A percentile compares a stretch with the other conserved stretches of the same genome.
phyloP scores from a whole-genome alignment of 2,329 filamentous ascomycete species.

The Verticillium longisporum region DNA sequence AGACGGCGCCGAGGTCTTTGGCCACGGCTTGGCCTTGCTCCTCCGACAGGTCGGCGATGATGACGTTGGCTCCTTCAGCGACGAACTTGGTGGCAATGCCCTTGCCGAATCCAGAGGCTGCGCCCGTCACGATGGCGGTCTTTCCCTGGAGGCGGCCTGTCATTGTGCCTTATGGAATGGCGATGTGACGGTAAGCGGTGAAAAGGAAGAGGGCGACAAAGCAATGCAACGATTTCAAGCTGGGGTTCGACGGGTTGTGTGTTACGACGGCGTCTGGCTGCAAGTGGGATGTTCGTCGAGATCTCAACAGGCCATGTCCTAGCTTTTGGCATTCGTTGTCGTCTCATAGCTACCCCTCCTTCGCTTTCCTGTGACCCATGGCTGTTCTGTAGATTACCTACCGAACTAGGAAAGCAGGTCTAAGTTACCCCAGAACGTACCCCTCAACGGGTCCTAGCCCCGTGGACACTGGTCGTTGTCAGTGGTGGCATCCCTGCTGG shows the following conservation, averaged over 20 bases:
- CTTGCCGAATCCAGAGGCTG: slow-evolving; percentile 56
- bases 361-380: neutral
- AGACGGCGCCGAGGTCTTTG: slow-evolving; percentile 33
- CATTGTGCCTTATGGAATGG: slow-evolving; percentile 9
- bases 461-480: neutral
- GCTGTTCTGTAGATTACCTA: neutral
- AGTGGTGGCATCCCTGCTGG: neutral
- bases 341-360: neutral
- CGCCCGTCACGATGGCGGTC: slow-evolving; percentile 41
- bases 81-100: slow-evolving; percentile 54
- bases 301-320: neutral
- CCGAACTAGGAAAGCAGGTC: neutral
- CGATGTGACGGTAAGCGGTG: neutral
- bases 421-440: neutral
- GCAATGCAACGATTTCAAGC: neutral
- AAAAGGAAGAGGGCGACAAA: neutral
- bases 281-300: neutral
- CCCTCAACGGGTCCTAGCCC: neutral
- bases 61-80: slow-evolving; percentile 51
- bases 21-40: slow-evolving; percentile 42
- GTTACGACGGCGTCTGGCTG: neutral
- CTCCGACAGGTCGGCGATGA: slow-evolving; percentile 55
- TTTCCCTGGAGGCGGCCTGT: slow-evolving; percentile 30
- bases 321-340: neutral
- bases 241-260: neutral